Evolutionary conservation across 371 early-diverging fungal species (phyloP).

Genomic region (Synchytrium microbalum): DNA sequence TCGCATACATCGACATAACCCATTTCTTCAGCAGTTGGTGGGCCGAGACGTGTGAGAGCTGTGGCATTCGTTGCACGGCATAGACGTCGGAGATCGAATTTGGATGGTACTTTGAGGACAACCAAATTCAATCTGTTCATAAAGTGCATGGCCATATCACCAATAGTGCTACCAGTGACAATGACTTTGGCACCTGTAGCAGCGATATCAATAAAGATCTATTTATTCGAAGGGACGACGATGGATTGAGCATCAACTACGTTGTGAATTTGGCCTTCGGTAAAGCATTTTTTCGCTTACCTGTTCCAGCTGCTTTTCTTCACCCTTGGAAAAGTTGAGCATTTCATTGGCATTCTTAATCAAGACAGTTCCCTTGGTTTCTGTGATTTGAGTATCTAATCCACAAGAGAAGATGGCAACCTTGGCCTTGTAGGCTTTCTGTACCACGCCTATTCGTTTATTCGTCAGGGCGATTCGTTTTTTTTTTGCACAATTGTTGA

Average conservation of each 20-base stretch:
- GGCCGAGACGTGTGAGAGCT: conserved; percentile 83
- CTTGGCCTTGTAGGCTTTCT: conserved; percentile 72
- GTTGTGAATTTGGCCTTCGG: conserved; percentile 6
- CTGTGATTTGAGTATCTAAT: conserved; percentile 91
- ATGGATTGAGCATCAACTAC: conserved; percentile 45
- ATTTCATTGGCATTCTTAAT: conserved; percentile 96
- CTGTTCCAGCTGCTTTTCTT: conserved; percentile 43
- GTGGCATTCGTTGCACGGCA: conserved; percentile 92
- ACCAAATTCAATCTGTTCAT: conserved; percentile 84
- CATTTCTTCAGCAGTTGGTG: conserved; percentile 94
- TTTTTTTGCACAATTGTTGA: too few relatives aligned
- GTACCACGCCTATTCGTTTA: conserved; percentile 41
- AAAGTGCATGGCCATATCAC: conserved; percentile 92
- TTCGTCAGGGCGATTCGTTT: too few relatives aligned
- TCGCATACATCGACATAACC: conserved; percentile 93
- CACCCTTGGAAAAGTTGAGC: conserved; percentile 94
- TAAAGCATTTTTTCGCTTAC: too few relatives aligned
- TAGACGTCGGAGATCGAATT: conserved; percentile 92
- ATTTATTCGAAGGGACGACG: conserved; percentile 8
- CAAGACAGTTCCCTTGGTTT: conserved; percentile 98
- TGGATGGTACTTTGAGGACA: conserved; percentile 85
- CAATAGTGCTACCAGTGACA: conserved; percentile 81
- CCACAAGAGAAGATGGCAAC: conserved; percentile 96
- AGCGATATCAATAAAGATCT: conserved; percentile 77
- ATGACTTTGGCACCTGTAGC: conserved; percentile 90